A percentile compares a stretch with the other conserved stretches of the same genome.
Evolutionary conservation across 768 basidiomycete species (phyloP).

Genomic region (Punctularia strigosozonata): DNA sequence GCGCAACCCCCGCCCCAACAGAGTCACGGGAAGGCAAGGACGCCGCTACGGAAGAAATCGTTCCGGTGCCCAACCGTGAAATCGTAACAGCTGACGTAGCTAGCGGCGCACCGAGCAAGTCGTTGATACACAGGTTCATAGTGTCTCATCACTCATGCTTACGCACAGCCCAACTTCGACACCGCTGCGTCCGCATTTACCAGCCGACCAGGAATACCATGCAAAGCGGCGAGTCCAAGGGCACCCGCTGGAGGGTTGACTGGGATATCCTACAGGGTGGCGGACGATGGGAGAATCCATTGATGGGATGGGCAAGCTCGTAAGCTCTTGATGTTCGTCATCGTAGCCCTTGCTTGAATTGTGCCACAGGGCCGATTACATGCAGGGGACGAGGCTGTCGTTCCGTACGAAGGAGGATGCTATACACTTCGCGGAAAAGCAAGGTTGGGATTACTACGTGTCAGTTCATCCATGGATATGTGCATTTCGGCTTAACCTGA

Average conservation of each 20-base stretch:
- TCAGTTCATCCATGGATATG: conserved; percentile 36
- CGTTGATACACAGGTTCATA: not conserved
- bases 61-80: conserved; percentile 36
- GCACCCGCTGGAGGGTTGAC: conserved; percentile 87
- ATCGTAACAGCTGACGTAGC: conserved; percentile 70
- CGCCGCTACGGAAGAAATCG: conserved; percentile 15
- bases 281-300: conserved; percentile 93
- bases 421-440: conserved; percentile 92
- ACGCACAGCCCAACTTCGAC: conserved; percentile 61
- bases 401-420: conserved; percentile 88
- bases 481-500: too few species aligned
- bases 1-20: too few species aligned
- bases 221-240: conserved; percentile 84
- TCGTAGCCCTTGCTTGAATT: not conserved
- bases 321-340: conserved; percentile 16
- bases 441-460: conserved; percentile 97
- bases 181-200: conserved; percentile 85
- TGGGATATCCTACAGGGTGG: conserved; percentile 85
- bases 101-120: conserved; percentile 77
- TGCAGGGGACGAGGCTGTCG: conserved; percentile 79
- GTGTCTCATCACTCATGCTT: conserved; percentile 3
- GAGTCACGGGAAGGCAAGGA: conserved; percentile 11
- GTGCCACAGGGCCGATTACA: conserved; percentile 72
- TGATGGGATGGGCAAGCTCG: conserved; percentile 98
- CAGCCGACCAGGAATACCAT: conserved; percentile 90